Conservation (phyloP, 768 basidiomycete species). For the Hericium alpestre region DNA sequence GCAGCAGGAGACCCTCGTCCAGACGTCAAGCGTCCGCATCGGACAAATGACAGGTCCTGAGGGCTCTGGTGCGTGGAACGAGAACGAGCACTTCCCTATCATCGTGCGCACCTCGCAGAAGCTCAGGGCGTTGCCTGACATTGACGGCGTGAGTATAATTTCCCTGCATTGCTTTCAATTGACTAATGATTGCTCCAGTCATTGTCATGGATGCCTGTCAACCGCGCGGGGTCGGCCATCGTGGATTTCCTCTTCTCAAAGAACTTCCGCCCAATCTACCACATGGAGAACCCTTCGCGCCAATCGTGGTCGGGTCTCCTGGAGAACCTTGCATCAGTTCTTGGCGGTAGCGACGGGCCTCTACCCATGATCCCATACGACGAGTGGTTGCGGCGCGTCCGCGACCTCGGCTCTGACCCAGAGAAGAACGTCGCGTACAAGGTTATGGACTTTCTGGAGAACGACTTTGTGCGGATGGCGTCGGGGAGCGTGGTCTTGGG, state of each 20-base stretch:
- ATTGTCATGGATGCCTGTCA: constrained; percentile 28
- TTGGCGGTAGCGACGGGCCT: constrained; percentile 7
- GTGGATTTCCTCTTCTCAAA: constrained; percentile 24
- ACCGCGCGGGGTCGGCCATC: constrained; percentile 21
- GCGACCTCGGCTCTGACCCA: constrained; percentile 19
- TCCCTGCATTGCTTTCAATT: neutral
- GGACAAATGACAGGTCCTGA: constrained; percentile 30
- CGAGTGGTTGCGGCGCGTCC: constrained; percentile 22
- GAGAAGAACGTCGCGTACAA: constrained; percentile 19
- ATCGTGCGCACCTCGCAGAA: constrained; percentile 22
- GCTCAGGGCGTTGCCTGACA: constrained; percentile 19
- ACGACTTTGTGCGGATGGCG: constrained; percentile 24
- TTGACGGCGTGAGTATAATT: constrained; percentile 21
- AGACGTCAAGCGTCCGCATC: constrained; percentile 22
- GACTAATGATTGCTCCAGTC: constrained; percentile 15
- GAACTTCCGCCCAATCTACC: constrained; percentile 22
- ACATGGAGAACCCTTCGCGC: constrained; percentile 27
- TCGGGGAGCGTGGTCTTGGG: constrained; percentile 22
- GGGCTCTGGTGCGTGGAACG: constrained; percentile 28
- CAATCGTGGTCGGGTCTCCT: constrained; percentile 25
- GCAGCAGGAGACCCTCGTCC: constrained; percentile 10
- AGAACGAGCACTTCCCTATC: constrained; percentile 27
- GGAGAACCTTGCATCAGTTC: constrained; percentile 17
- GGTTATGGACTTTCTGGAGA: constrained; percentile 23
- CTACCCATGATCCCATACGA: constrained; percentile 19